Base-by-base conservation (phyloP, 768 basidiomycete genomes). In the Gyrodon lividus region DNA sequence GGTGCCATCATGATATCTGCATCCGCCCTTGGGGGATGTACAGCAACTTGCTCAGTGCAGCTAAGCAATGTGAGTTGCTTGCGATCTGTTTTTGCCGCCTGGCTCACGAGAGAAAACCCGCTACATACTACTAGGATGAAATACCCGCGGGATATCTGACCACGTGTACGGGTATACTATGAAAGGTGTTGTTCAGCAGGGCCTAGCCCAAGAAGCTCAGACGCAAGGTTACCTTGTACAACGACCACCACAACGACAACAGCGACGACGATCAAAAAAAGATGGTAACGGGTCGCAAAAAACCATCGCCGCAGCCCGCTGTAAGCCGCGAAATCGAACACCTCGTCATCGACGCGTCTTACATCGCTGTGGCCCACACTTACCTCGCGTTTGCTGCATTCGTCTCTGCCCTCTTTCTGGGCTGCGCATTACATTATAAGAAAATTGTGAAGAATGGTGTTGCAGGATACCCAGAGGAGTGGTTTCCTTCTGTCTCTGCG, bases 401-500 rank as follows among this genome's bases (percentile, higher is more conserved):
- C 63, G 26, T 69, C 22, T 63, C 72, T 4, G 87, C 92, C 2
- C 74, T 96, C 24, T 49, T 75, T 20, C 59, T 92, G 28, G 91
- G 83, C 0, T 82, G 78, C 57, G 61, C 74, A 0, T 75, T 89
- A n/a, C 88, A 93, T 65, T 94, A 87, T 73, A 79, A 80, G 57
- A 86, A 87, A 63, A 83, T 96, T 24, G 90, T 92, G 33, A 90
- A 88, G 73, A 96, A 96, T 63, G 81, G 77, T 13, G 79, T 94
- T 10, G 87, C 87, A 43, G 84, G 78, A 13, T 95, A 87, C 61
- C 92, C 92, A 0, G 72, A 91, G 43, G 92, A 96, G 64, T 94
- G 88, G 88, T 89, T 90, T 57, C 93, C 93, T 6, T 92, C 90
- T 5, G 93, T 96, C 8, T 90, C 89, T 34, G 85, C 87, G 12